A percentile compares a stretch with the other conserved stretches of the same genome.
phyloP scores from a whole-genome alignment of 768 basidiomycete species.

The Lactifluus echinatus region DNA sequence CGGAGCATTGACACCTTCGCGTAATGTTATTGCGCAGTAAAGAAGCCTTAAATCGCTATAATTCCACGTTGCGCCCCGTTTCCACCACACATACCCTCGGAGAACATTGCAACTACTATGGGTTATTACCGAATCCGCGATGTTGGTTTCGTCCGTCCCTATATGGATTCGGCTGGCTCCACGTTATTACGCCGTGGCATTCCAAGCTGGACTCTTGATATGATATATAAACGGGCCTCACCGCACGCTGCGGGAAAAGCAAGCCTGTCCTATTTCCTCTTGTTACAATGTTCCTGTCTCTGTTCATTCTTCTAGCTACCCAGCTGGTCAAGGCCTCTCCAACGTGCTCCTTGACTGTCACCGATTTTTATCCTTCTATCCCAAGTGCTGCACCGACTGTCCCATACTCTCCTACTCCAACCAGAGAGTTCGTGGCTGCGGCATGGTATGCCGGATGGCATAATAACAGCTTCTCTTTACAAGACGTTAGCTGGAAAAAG shows the following conservation, averaged over 20 bases:
- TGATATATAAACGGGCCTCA: neutral
- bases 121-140: too few species aligned
- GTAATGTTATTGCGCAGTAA: too few species aligned
- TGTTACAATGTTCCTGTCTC: neutral
- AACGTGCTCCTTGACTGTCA: too few species aligned
- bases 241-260: neutral
- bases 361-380: too few species aligned
- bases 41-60: too few species aligned
- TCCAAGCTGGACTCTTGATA: neutral
- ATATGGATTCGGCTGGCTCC: neutral
- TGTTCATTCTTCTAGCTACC: neutral
- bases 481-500: constrained; percentile 52
- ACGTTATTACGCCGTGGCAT: neutral
- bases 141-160: neutral
- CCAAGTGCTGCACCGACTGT: neutral
- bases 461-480: constrained; percentile 37
- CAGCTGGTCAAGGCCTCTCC: neutral
- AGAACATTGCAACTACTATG: too few species aligned
- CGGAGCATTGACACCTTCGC: too few species aligned
- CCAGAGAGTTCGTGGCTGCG: constrained; percentile 31
- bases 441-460: constrained; percentile 71
- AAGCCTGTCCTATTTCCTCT: neutral
- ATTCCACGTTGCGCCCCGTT: too few species aligned
- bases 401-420: too few species aligned
- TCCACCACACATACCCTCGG: too few species aligned